phyloP scores from a whole-genome alignment of 2,329 filamentous ascomycete species.

The Eutypella sp. region DNA sequence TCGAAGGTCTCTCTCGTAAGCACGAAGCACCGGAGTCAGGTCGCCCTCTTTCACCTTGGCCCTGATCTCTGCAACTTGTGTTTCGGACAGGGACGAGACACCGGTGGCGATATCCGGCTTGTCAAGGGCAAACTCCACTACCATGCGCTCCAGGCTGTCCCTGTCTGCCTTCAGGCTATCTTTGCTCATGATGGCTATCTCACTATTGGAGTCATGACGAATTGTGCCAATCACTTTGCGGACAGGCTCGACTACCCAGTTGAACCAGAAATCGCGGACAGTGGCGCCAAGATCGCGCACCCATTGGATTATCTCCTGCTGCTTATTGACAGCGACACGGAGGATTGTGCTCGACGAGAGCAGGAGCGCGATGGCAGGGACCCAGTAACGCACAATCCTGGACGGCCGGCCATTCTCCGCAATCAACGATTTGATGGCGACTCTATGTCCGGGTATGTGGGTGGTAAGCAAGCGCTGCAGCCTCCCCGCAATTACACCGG shows the following conservation, averaged over 20 bases:
- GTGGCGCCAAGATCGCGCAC: slow-evolving; percentile 74
- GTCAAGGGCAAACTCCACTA: slow-evolving; percentile 88
- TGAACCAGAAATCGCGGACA: slow-evolving; percentile 83
- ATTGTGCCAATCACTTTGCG: slow-evolving; percentile 86
- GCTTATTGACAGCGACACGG: slow-evolving; percentile 67
- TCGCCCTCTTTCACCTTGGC: slow-evolving; percentile 85
- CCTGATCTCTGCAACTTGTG: slow-evolving; percentile 69
- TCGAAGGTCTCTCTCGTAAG: slow-evolving; percentile 84
- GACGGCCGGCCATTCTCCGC: slow-evolving; percentile 70
- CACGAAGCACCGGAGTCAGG: slow-evolving; percentile 82
- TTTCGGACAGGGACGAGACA: slow-evolving; percentile 52
- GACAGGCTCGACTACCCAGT: slow-evolving; percentile 88
- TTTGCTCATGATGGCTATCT: slow-evolving; percentile 95
- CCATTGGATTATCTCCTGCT: slow-evolving; percentile 76
- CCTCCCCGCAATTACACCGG: slow-evolving; percentile 58
- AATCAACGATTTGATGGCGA: slow-evolving; percentile 51
- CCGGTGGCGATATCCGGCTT: slow-evolving; percentile 61
- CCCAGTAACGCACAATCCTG: slow-evolving; percentile 77
- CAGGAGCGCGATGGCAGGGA: slow-evolving; percentile 65
- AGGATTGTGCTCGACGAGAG: slow-evolving; percentile 86
- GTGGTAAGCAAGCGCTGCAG: slow-evolving; percentile 64
- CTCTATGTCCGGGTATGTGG: slow-evolving; percentile 63
- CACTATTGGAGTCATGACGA: slow-evolving; percentile 83
- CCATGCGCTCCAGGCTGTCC: slow-evolving; percentile 93
- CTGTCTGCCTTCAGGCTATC: slow-evolving; percentile 86